A percentile compares a stretch with the other conserved stretches of the same genome.
phyloP scores from a whole-genome alignment of 1,284 basidiomycete species.

The Tilletiaria anomala region DNA sequence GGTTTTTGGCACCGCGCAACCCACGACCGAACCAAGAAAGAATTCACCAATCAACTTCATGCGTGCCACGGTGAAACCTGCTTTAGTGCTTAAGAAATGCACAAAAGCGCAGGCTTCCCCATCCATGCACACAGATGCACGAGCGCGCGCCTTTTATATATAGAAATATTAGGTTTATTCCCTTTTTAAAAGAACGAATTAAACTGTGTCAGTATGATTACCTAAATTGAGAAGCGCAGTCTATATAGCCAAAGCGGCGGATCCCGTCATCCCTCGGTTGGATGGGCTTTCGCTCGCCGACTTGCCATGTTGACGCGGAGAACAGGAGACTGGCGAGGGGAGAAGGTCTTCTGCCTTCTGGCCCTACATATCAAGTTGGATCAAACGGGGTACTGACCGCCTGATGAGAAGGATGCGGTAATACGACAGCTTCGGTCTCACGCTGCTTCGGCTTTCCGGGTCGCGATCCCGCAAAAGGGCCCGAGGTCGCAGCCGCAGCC shows the following conservation, averaged over 20 bases:
- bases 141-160: neutral
- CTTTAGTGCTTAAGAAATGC: slow-evolving; percentile 10
- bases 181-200: neutral
- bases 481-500: neutral
- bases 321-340: no score
- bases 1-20: no score
- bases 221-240: neutral
- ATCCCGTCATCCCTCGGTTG: no score
- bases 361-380: no score
- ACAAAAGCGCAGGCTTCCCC: no score
- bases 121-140: neutral
- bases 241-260: neutral
- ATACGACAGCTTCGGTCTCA: neutral
- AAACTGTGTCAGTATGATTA: neutral
- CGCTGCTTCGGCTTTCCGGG: neutral
- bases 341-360: no score
- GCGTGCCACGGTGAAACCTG: slow-evolving; percentile 29
- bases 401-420: neutral
- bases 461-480: neutral
- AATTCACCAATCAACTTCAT: no score
- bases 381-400: slow-evolving; percentile 1
- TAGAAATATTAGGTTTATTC: neutral
- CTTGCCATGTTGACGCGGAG: no score
- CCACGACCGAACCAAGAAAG: no score
- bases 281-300: no score